Evolutionary conservation across 495 filamentous ascomycete species (phyloP).

Genomic region (Pseudevernia furfuracea): DNA sequence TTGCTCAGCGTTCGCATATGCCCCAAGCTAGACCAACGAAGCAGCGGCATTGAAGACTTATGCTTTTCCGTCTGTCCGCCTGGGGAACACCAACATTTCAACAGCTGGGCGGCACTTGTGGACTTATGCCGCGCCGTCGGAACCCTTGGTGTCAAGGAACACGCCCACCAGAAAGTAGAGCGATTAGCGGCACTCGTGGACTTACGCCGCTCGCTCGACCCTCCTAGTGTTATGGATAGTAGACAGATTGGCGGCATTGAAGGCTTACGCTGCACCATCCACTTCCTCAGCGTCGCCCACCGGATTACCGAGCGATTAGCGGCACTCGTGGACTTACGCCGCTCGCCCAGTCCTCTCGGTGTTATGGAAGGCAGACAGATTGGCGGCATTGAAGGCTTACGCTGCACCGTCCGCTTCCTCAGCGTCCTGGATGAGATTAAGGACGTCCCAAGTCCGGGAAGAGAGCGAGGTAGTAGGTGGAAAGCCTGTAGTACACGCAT

Average conservation of each 20-base stretch:
- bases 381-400: conserved; percentile 1
- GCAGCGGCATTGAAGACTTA: neutral
- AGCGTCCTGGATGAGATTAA: neutral
- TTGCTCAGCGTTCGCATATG: too few species aligned
- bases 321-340: neutral
- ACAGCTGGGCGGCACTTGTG: neutral
- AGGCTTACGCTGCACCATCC: neutral
- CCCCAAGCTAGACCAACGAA: too few species aligned
- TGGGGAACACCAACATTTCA: neutral
- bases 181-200: neutral
- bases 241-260: neutral
- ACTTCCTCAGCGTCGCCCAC: neutral
- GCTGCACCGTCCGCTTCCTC: conserved; percentile 3
- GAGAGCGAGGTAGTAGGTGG: neutral
- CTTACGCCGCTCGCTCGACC: neutral
- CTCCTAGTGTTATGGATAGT: neutral
- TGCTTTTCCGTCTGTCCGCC: neutral
- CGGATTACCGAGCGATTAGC: neutral
- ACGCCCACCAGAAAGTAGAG: neutral
- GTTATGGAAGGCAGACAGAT: conserved; percentile 1
- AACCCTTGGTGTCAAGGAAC: neutral
- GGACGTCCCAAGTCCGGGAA: conserved; percentile 1
- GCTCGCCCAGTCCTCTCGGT: neutral
- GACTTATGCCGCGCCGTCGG: neutral
- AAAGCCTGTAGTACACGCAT: neutral